Conservation (phyloP, 306 rosid species). For the Dryas octopetala region DNA sequence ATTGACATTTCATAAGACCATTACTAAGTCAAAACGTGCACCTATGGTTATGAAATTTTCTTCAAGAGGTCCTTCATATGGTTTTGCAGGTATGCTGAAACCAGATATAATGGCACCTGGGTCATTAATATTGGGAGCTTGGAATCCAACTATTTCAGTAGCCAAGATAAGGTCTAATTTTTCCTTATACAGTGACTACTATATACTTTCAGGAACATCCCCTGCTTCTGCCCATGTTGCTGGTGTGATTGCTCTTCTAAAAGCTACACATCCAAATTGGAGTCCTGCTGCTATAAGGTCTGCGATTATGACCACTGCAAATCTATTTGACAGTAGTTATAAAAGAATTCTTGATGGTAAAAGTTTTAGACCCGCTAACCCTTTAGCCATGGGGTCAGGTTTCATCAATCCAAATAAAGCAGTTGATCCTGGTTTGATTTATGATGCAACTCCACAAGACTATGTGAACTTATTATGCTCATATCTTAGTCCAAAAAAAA, state of each 20-base stretch:
- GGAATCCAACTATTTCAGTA: background rate
- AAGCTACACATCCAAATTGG: background rate
- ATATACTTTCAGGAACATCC: background rate
- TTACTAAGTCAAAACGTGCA: background rate
- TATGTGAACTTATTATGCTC: background rate
- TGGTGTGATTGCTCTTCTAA: background rate
- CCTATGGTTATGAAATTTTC: background rate
- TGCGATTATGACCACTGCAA: background rate
- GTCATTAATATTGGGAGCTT: background rate
- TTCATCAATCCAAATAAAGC: background rate
- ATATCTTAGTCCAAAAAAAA: no score
- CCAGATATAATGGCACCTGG: background rate
- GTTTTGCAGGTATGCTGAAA: background rate
- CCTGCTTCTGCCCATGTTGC: background rate
- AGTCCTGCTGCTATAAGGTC: background rate
- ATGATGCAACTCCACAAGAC: conserved; percentile 6
- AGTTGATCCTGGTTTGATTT: background rate
- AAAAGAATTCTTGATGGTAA: background rate
- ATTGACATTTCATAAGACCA: background rate
- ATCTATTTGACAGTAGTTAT: background rate
- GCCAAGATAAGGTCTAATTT: background rate
- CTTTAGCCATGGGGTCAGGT: conserved; percentile 2
- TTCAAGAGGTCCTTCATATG: background rate
- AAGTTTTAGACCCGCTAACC: background rate
- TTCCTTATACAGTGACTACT: background rate